Conservation (phyloP, 2,329 filamentous ascomycete genomes). For the Metarhizium robertsii region DNA sequence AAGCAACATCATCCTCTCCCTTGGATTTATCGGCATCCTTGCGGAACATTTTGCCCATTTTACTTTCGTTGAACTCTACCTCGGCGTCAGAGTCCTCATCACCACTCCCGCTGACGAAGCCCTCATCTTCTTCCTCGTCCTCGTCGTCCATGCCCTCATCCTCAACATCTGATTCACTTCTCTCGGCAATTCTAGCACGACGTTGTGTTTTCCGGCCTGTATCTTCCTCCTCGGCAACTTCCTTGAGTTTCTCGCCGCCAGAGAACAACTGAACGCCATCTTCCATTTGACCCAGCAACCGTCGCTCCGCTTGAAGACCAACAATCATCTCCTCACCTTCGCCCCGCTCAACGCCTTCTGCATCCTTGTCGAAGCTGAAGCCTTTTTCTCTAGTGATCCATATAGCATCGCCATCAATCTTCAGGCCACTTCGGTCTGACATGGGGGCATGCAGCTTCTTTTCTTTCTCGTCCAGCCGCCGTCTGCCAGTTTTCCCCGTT, state of each 20-base stretch:
- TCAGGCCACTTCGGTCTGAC: conserved; percentile 91
- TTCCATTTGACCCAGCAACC: conserved; percentile 71
- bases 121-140: conserved; percentile 28
- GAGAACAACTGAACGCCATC: conserved; percentile 80
- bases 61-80: conserved; percentile 48
- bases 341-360: conserved; percentile 66
- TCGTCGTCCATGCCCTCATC: conserved; percentile 33
- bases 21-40: conserved; percentile 40
- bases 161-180: conserved; percentile 51
- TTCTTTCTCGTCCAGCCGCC: conserved; percentile 88
- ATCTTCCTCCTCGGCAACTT: conserved; percentile 43
- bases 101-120: conserved; percentile 44
- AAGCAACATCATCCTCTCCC: conserved; percentile 66
- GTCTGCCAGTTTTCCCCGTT: conserved; percentile 70
- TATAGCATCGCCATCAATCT: conserved; percentile 95
- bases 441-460: conserved; percentile 95
- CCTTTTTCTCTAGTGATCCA: conserved; percentile 69
- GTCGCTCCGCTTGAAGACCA: conserved; percentile 73
- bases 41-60: conserved; percentile 52
- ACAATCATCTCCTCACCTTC: conserved; percentile 93
- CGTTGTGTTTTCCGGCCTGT: conserved; percentile 51
- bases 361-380: conserved; percentile 64
- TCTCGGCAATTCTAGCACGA: conserved; percentile 47
- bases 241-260: conserved; percentile 59
- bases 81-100: conserved; percentile 43